phyloP scores from a whole-genome alignment of 1,284 basidiomycete species.

The Papiliotrema terrestris region DNA sequence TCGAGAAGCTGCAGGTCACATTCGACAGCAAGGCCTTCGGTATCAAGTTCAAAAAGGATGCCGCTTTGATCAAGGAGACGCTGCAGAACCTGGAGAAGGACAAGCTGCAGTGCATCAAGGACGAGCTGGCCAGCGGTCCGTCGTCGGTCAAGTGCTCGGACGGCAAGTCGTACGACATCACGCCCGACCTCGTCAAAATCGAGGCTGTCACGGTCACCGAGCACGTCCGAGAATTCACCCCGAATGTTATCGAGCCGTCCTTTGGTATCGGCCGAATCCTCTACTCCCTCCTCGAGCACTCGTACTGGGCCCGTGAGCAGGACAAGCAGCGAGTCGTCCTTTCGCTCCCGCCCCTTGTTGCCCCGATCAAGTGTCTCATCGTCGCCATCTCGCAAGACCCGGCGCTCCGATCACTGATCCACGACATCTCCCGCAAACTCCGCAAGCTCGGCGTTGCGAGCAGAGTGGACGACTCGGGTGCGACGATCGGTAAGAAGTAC shows the following conservation, averaged over 20 bases:
- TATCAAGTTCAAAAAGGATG: conserved; percentile 84
- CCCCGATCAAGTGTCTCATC: conserved; percentile 93
- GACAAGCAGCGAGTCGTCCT: conserved; percentile 86
- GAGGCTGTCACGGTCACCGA: conserved; percentile 86
- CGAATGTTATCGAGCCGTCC: conserved; percentile 98
- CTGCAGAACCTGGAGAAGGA: conserved; percentile 69
- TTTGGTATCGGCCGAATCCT: conserved; percentile 63
- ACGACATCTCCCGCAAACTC: conserved; percentile 86
- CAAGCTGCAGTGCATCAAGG: conserved; percentile 65
- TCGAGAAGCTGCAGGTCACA: conserved; percentile 69
- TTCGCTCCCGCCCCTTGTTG: conserved; percentile 83
- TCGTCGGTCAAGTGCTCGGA: conserved; percentile 54
- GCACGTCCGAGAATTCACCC: conserved; percentile 88
- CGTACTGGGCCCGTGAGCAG: conserved; percentile 91
- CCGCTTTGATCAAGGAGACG: conserved; percentile 65
- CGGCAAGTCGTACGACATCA: conserved; percentile 68
- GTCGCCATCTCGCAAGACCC: conserved; percentile 89
- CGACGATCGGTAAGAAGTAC: conserved; percentile 94
- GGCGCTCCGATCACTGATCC: conserved; percentile 78
- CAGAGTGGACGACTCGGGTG: conserved; percentile 91
- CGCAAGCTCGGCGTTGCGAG: conserved; percentile 84
- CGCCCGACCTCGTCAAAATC: conserved; percentile 72
- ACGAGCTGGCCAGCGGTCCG: conserved; percentile 63
- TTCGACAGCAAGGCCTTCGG: conserved; percentile 89
- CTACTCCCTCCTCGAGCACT: conserved; percentile 91